Base-by-base conservation (phyloP, 2,329 filamentous ascomycete species). In the Seiridium unicorne region DNA sequence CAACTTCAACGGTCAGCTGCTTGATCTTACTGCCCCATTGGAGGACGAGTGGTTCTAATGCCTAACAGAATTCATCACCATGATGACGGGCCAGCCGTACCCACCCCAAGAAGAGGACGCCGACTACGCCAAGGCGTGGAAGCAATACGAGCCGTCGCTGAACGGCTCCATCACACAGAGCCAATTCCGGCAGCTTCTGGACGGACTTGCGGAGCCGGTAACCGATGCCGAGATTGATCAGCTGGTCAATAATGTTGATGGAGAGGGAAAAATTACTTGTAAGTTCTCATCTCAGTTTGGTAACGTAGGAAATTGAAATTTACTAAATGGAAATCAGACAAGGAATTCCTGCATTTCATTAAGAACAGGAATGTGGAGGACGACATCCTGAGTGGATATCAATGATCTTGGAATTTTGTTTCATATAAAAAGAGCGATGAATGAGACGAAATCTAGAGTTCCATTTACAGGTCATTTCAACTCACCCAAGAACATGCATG, bases 31-130 rank as follows among this genome's bases (percentile, higher is more conserved):
- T 42, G 4, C 35, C 38, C 11, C 31, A 32, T n/a, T 9, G 18
- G 18, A 26, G 18, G 18, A 26, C 2, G 1, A 26, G 18, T 1
- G 18, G 5, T 47, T 5, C 49, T 53, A 53, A 53, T 3, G 9
- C 26, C 6, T 44, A 10, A 4, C 47, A 76, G 75, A 76, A 60
- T 77, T 77, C 61, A 76, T 76, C 63, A 70, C 73, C 7, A 77
- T 77, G 74, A 77, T 76, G 75, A 77, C 74, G 0, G 74, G 74
- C 13, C 71, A 74, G 56, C 66, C 69, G 2, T 72, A 70, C 51
- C 40, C 36, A 31, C 51, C 51, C 1, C 51, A 71, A 5, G 67
- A 70, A 9, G 62, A 63, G 10, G 68, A 72, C 31, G 68, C 66
- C 5, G 69, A 71, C 11, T 70, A 71, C 53, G 65, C 67, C 40